Base-by-base conservation (phyloP, 2,329 filamentous ascomycete genomes). In the Epichloe aotearoae region DNA sequence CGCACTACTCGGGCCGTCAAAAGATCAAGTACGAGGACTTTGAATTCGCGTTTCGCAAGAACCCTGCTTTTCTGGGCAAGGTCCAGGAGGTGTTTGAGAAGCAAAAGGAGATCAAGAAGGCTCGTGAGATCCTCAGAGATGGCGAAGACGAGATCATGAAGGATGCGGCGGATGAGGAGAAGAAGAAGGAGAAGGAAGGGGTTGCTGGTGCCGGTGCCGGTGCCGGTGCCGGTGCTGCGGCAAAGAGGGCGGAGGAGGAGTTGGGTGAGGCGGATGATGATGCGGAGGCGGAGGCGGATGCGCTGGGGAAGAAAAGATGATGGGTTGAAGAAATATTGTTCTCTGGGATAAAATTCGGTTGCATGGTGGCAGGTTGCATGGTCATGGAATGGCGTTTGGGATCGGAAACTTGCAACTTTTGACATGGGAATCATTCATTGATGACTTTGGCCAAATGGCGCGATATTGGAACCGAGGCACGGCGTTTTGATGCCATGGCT, bases 21-120 rank as follows among this genome's bases (percentile, higher is more conserved):
- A 98, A 98, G 71, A 89, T 98, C 70, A 98, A 98, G 67, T 87
- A 95, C 61, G 91, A 96, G 62, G 93, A 98, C 68, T 95, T 98
- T 71, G 89, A 94, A 62, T 98, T 95, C 68, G 88, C 89, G 39
- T 80, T 97, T 58, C 80, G 93, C 34, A 81, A 86, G 56, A 94
- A 97, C 62, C 83, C 86, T 8, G 74, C 79, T 53, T 94, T 95
- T 64, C 74, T 97, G 42, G 93, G 93, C 46, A 83, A 91, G 61
- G 89, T 97, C 50, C 82, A 88, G 64, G 89, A 95, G 70, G 80
- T 95, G 62, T 78, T 95, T 57, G 85, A 88, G 67, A 90, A 91
- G 74, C 88, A 94, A 59, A 83, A 83, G 63, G 83, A 89, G 63
- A 82, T 97, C 55, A 93, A 93, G 65, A 80, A 85, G 61, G 85